These are phyloP conservation scores for Physcomitrellopsis africana DNA, from an alignment of 225 moss, liverwort and hornwort genomes.

Conservation along the genomic window DNA sequence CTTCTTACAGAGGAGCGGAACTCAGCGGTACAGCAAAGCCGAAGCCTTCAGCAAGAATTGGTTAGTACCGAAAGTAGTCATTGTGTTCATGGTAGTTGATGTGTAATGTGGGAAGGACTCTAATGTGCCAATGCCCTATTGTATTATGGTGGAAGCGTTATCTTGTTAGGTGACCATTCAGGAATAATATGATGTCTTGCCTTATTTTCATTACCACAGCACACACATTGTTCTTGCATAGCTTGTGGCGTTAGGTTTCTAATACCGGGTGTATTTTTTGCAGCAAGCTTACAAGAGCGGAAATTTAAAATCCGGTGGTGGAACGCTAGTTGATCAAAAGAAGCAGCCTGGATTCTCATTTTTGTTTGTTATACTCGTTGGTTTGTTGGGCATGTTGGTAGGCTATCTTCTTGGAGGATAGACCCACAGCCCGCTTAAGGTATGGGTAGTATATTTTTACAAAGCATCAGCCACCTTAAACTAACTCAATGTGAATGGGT, in stretches of 20 bases:
- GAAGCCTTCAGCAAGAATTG: constrained; percentile 82
- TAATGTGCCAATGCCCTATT: neutral
- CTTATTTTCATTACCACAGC: neutral
- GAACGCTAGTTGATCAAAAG: constrained; percentile 61
- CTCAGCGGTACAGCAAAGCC: constrained; percentile 73
- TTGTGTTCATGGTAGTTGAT: neutral
- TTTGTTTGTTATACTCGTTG: constrained; percentile 83
- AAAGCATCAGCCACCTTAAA: constrained; percentile 33
- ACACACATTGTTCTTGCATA: too few relatives aligned
- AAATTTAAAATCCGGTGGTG: constrained; percentile 48
- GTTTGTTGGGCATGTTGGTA: constrained; percentile 86
- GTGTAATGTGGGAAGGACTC: neutral
- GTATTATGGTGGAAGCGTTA: neutral
- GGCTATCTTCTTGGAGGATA: constrained; percentile 74
- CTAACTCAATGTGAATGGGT: constrained; percentile 40
- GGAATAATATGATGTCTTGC: neutral
- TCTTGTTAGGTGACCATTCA: neutral
- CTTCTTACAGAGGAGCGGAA: constrained; percentile 75
- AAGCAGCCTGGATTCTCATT: constrained; percentile 77
- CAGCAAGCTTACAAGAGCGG: constrained; percentile 60
- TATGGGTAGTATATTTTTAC: constrained; percentile 15
- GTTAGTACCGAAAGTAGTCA: constrained; percentile 33
- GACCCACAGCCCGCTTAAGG: constrained; percentile 23
- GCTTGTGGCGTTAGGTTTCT: too few relatives aligned
- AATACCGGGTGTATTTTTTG: constrained; percentile 13